These are phyloP conservation scores for Gryganskiella cystojenkinii DNA, from an alignment of 192 early-diverging fungal species.

Conservation along the genomic window DNA sequence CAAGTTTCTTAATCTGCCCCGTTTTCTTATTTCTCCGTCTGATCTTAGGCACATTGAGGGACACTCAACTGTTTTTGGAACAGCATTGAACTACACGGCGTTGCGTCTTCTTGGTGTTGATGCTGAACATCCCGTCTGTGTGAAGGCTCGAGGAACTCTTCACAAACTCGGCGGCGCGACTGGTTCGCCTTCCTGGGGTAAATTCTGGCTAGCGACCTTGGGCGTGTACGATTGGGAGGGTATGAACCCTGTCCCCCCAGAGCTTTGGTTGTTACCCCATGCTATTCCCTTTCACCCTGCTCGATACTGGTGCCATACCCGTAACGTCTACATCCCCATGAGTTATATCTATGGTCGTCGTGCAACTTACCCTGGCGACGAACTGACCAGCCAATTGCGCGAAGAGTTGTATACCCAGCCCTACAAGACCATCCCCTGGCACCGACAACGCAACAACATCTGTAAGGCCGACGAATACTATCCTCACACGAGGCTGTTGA, in stretches of 20 bases:
- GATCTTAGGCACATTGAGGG: conserved; percentile 85
- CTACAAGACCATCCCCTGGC: conserved; percentile 90
- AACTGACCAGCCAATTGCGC: conserved; percentile 81
- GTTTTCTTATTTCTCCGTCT: neutral
- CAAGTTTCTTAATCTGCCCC: neutral
- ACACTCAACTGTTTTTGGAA: conserved; percentile 94
- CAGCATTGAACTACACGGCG: conserved; percentile 92
- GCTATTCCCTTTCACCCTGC: conserved; percentile 86
- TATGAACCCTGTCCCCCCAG: conserved; percentile 95
- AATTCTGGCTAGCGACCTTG: conserved; percentile 95
- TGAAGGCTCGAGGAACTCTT: conserved; percentile 82
- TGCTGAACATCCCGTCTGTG: conserved; percentile 88
- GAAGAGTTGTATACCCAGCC: conserved; percentile 91
- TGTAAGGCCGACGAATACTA: conserved; percentile 84
- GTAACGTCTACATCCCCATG: conserved; percentile 97
- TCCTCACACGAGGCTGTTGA: conserved; percentile 82
- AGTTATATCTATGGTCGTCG: conserved; percentile 86
- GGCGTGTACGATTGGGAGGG: conserved; percentile 97
- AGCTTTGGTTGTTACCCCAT: conserved; percentile 91
- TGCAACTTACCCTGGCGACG: conserved; percentile 66
- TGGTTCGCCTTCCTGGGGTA: conserved; percentile 95
- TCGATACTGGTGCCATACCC: conserved; percentile 95
- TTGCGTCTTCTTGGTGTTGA: conserved; percentile 89
- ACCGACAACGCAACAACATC: conserved; percentile 83
- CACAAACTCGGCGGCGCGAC: conserved; percentile 87